phyloP scores from a whole-genome alignment of 2,329 filamentous ascomycete genomes.

The Graphiopsis chlorocephala region DNA sequence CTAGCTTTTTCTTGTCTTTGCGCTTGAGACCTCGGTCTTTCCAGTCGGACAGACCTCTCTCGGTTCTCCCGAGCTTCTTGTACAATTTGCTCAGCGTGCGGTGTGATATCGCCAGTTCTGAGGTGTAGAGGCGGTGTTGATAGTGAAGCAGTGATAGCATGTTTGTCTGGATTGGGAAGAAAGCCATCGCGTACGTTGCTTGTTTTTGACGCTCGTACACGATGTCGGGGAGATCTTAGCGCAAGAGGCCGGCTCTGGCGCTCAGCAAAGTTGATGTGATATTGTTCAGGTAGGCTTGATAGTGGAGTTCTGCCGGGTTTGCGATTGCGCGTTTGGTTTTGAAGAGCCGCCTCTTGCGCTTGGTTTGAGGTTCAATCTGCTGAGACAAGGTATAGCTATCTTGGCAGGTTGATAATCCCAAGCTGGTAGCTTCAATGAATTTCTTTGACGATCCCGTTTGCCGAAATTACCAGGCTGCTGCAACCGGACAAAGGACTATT shows the following conservation, averaged over 20 bases:
- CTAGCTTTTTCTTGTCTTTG: slow-evolving; percentile 30
- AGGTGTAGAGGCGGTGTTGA: slow-evolving; percentile 28
- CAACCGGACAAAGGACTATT: slow-evolving; percentile 28
- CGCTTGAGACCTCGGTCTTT: slow-evolving; percentile 21
- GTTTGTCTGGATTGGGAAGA: slow-evolving; percentile 15
- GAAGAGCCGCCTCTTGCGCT: slow-evolving; percentile 23
- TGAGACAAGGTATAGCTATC: slow-evolving; percentile 18
- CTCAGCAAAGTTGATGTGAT: not conserved
- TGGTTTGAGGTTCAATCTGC: slow-evolving; percentile 18
- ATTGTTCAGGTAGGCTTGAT: not conserved
- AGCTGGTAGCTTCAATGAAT: slow-evolving; percentile 6
- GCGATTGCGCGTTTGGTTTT: slow-evolving; percentile 16
- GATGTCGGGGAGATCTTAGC: slow-evolving; percentile 18
- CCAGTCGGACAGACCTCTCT: slow-evolving; percentile 15
- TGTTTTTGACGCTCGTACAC: not conserved
- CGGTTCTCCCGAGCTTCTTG: slow-evolving; percentile 27
- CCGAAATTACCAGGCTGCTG: slow-evolving; percentile 21
- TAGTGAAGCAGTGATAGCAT: slow-evolving; percentile 27
- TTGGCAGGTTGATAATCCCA: slow-evolving; percentile 14
- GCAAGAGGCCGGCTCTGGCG: slow-evolving; percentile 26
- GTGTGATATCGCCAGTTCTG: slow-evolving; percentile 29
- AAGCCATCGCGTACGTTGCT: not conserved
- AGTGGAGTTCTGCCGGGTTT: not conserved
- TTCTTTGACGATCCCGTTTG: slow-evolving; percentile 13
- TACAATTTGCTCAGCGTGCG: slow-evolving; percentile 29